Base-by-base conservation (phyloP, 1,139 yeast species). In the Debaryomyces udenii region DNA sequence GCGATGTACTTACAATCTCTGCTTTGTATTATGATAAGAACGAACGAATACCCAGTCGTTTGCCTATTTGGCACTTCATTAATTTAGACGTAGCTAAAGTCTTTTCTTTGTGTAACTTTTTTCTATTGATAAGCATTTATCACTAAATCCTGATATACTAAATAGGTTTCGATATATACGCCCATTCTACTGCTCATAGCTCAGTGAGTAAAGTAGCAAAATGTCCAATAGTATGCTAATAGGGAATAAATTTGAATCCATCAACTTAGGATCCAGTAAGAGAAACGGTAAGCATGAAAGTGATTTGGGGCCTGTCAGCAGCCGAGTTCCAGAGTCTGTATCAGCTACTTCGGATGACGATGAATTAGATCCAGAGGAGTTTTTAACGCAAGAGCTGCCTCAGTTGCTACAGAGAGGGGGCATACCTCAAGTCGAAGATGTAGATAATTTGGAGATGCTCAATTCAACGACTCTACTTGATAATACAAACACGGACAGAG, bases 361-460 rank as follows among this genome's bases (percentile, higher is more conserved):
- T 28, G 67, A 62, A 5, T 46, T 61, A 26, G 64, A 63, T 43
- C 70, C 68, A 4, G 47, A 59, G 3, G 68, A 62, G 37, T 63
- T 63, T 41, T 40, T 64, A 15, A 58, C 66, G 2, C 48, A 59
- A 3, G 57, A 54, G 28, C 49, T 57, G 18, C 52, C 51, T 22
- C 29, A 27, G 15, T 27, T 17, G 15, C n/a, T 26, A 10, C 14
- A 13, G 11, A 34, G 26, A 9, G 13, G 26, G 9, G 18, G 17
- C 7, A 27, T 14, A 22, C 9, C 23, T 11, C 18, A 18, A 15
- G 17, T 29, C 30, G 31, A 27, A 13, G 18, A 17, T 28, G 52
- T 50, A 27, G 44, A 45, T 13, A 37, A 46, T 34, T 32, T 38
- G 30, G 37, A 29, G n/a, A 34, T 34, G 15, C 30, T 34, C n/a